Conservation (phyloP, 1,284 basidiomycete species). For the Boletus semigastroideus region DNA sequence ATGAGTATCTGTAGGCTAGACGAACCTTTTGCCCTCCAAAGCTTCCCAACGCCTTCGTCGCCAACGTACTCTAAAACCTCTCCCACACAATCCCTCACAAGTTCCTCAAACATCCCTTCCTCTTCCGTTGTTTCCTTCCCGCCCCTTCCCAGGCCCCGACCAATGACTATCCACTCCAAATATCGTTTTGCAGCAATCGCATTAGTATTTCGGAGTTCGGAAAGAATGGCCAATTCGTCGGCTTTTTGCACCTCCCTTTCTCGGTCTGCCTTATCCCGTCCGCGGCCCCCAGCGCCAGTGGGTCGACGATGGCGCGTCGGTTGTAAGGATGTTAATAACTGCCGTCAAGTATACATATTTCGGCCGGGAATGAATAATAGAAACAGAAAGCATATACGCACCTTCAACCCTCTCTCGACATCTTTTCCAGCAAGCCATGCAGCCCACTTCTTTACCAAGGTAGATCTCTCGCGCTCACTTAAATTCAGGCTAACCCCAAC, state of each 20-base stretch:
- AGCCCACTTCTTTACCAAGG: conserved; percentile 70
- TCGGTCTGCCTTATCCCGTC: conserved; percentile 27
- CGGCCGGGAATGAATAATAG: not conserved
- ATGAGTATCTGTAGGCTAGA: not conserved
- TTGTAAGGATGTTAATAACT: conserved; percentile 55
- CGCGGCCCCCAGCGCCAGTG: conserved; percentile 27
- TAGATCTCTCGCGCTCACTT: conserved; percentile 51
- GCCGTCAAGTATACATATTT: not conserved
- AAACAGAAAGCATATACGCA: conserved; percentile 32
- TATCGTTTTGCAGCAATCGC: conserved; percentile 57
- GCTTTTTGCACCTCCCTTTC: conserved; percentile 21
- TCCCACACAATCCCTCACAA: conserved; percentile 56
- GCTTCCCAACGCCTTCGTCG: conserved; percentile 51
- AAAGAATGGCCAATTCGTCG: conserved; percentile 58
- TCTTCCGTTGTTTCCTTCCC: conserved; percentile 12
- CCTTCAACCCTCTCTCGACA: conserved; percentile 70
- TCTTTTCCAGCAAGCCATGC: conserved; percentile 78
- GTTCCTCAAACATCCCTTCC: conserved; percentile 45
- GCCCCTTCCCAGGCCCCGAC: conserved; percentile 59
- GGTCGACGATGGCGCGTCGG: conserved; percentile 17
- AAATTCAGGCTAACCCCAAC: conserved; percentile 6
- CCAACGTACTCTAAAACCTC: conserved; percentile 50
- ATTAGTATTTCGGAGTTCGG: conserved; percentile 44
- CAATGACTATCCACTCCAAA: conserved; percentile 78
- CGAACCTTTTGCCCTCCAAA: conserved; percentile 74